Evolutionary conservation across 176 grass and related monocot species (phyloP), one percentile per base, ranked within the genome.

Genomic region (Bothriochloa decipiens): DNA sequence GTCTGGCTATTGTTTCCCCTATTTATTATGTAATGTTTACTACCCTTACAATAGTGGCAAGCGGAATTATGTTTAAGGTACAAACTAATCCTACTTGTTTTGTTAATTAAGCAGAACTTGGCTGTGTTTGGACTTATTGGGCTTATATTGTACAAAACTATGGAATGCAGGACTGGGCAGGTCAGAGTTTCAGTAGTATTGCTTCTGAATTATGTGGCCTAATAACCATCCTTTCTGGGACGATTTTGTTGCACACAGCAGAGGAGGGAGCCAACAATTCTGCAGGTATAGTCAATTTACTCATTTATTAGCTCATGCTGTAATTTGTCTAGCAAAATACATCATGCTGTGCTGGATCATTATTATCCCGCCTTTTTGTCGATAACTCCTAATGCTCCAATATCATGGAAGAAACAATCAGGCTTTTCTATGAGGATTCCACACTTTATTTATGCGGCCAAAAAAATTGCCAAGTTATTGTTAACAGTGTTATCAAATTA

Each of bases 61-160:
- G 90, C 87, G 88, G 87, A 71, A 99, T 99, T 83, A 99, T 99
- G 96, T 99, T 99, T 84, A 96, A 99, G 96, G 96, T 99, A 87
- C 4, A 72, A 46, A 67, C 27, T 41, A 42, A 28, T 35, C 65
- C 68, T 52, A 27, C 3, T 64, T 15, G 1, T 50, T 45, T 69
- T 74, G 9, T 92, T 75, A 47, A 55, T 66, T 61, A 65, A 37
- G 15, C 74, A 42, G 12, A 50, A 70, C 18, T 81, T 18, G 42
- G 36, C 70, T 14, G 3, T 28, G 26, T 25, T 69, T n/a, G 35
- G 45, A 61, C 87, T 89, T 77, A 80, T 39, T 60, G 12, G 8
- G 40, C 72, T 87, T 75, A 32, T 87, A 32, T 87, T 79, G 26
- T 78, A 17, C 65, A 32, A 28, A 78, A 78, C 50, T 83, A 12